Evolutionary conservation across 1,139 yeast species (phyloP), one percentile per base, ranked within the genome.

Genomic region (Taphrina flavorubra): DNA sequence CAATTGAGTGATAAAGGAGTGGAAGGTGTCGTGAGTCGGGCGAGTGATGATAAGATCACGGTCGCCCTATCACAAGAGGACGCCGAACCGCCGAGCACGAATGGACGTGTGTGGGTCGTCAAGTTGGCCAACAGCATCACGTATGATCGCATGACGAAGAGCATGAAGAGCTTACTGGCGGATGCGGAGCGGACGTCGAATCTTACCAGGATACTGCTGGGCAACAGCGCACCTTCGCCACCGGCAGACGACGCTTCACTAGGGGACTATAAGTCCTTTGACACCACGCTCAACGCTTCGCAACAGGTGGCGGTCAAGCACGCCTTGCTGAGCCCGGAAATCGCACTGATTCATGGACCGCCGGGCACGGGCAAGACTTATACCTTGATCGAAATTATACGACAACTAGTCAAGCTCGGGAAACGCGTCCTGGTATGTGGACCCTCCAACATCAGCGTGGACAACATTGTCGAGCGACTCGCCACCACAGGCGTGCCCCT

Each of bases 401-500:
- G 89, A 63, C 97, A 92, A 75, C 79, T 91, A 68, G 83, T 88
- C 0, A 81, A 80, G 16, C 79, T 79, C 14, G 86, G 87, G 8
- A 87, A 89, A 73, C 81, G 94, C 65, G 87, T 94, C 0, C 80
- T 94, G 53, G 95, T 94, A 0, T 92, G 98, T 79, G 98, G 97
- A 0, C 97, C 98, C 0, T 92, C 98, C 0, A 94, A 94, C 76
- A 88, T 92, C n/a, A 87, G 97, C 0, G 97, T 92, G 0, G 74
- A 94, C 77, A 94, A 96, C 0, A 89, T 94, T 40, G 78, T 92
- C 64, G 98, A 92, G 76, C 81, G 97, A 71, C 78, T 92, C 36
- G 14, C 79, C 78, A 6, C 74, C 83, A 36, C 83, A 85, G 1
- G 86, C 84, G 8, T 82, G 82, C 64, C 78, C 70, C 78, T 94